Percentiles rank a stretch among this genome's conserved stretches.
Evolutionary conservation across 148 eudicot genomes (phyloP).

Genomic region (Tetragonia tetragonoides): DNA sequence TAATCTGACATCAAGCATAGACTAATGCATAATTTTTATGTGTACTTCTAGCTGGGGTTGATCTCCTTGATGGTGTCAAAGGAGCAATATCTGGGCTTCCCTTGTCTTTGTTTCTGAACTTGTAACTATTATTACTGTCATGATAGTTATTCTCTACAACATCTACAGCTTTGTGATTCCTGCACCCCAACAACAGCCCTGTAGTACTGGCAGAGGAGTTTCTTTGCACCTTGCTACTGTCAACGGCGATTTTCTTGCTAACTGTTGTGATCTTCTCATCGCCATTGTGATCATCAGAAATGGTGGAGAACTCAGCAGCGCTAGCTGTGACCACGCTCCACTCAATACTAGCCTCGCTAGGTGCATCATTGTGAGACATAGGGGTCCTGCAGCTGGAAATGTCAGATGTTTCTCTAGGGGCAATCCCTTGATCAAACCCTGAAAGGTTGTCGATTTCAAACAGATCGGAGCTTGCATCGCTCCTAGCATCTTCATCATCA

Average conservation of each 20-base stretch:
- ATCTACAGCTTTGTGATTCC: slow-evolving; percentile 48
- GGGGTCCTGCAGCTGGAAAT: slow-evolving; percentile 31
- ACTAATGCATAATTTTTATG: slow-evolving; percentile 5
- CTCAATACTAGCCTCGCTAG: slow-evolving; percentile 65
- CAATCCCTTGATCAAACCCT: neutral
- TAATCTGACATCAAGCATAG: slow-evolving; percentile 5
- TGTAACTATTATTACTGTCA: slow-evolving; percentile 8
- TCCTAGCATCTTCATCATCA: slow-evolving; percentile 55
- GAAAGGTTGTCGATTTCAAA: slow-evolving; percentile 52
- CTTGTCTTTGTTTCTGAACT: slow-evolving; percentile 1
- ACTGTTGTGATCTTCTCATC: neutral
- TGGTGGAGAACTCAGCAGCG: slow-evolving; percentile 40
- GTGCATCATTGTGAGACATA: slow-evolving; percentile 33
- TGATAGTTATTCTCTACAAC: slow-evolving; percentile 36
- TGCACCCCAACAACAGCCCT: slow-evolving; percentile 51
- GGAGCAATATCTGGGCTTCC: slow-evolving; percentile 9
- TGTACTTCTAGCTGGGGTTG: neutral
- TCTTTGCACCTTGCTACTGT: slow-evolving; percentile 16
- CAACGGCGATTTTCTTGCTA: slow-evolving; percentile 9
- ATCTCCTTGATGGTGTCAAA: slow-evolving; percentile 13
- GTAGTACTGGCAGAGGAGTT: neutral
- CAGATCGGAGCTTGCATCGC: slow-evolving; percentile 81
- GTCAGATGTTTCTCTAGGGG: slow-evolving; percentile 24
- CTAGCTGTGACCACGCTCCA: slow-evolving; percentile 69
- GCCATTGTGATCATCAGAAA: slow-evolving; percentile 31